Conservation (phyloP, 257 asterid species). For the Plantago major region DNA sequence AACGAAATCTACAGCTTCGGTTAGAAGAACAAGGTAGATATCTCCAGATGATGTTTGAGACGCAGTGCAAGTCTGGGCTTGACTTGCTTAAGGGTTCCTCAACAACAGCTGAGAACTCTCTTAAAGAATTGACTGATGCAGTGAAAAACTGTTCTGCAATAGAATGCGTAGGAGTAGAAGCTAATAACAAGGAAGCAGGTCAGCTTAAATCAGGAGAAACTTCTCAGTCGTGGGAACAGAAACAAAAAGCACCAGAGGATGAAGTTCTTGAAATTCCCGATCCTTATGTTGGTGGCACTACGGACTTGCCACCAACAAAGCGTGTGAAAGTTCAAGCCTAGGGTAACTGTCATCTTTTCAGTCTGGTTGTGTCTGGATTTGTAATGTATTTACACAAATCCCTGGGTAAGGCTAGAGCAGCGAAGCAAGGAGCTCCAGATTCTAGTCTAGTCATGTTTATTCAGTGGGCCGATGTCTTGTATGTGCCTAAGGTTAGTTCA, state of each 20-base stretch:
- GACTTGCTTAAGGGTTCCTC: constrained; percentile 4
- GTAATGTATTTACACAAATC: neutral
- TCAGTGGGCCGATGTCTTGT: constrained; percentile 7
- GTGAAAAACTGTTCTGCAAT: constrained; percentile 28
- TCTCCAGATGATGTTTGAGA: constrained; percentile 91
- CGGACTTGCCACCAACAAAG: constrained; percentile 50
- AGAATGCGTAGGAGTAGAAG: constrained; percentile 23
- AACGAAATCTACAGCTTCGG: constrained; percentile 84
- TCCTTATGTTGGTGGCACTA: constrained; percentile 10
- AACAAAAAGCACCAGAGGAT: constrained; percentile 31
- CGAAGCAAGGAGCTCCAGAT: constrained; percentile 7
- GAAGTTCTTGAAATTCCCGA: constrained; percentile 30
- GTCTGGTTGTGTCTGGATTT: constrained; percentile 17
- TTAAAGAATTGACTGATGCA: constrained; percentile 30
- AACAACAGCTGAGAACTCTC: too few species aligned
- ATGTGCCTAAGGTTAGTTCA: constrained; percentile 2
- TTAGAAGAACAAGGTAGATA: constrained; percentile 85
- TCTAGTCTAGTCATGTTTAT: neutral
- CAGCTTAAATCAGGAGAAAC: constrained; percentile 24
- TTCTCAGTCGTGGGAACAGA: constrained; percentile 30
- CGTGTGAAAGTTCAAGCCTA: constrained; percentile 53
- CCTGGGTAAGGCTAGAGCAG: constrained; percentile 14
- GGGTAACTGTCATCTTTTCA: constrained; percentile 12
- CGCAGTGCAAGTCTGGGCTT: constrained; percentile 75
- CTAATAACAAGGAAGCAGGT: constrained; percentile 21